A percentile compares a stretch with the other conserved stretches of the same genome.
These are phyloP conservation scores for Penicillium sp. DNA, from an alignment of 2,329 filamentous ascomycete species.

Conservation along the genomic window DNA sequence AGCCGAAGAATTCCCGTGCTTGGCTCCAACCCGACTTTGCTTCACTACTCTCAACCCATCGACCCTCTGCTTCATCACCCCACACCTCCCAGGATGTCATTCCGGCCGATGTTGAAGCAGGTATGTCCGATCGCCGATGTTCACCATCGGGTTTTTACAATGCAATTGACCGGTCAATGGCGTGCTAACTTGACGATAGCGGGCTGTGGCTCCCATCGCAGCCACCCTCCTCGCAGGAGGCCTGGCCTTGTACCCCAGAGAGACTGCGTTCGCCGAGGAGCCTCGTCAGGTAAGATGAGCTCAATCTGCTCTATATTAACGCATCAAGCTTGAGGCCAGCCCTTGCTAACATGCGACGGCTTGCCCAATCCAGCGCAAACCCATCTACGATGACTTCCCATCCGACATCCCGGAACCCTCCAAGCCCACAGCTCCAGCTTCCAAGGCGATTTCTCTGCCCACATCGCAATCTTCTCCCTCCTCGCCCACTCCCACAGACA, in stretches of 20 bases:
- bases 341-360: conserved; percentile 18
- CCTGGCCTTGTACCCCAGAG: conserved; percentile 43
- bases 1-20: conserved; percentile 33
- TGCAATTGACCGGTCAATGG: conserved; percentile 20
- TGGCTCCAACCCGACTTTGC: conserved; percentile 32
- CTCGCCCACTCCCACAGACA: conserved; percentile 80
- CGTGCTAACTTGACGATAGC: conserved; percentile 35
- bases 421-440: conserved; percentile 21
- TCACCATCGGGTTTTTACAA: not conserved
- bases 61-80: conserved; percentile 20
- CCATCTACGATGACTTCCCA: conserved; percentile 48
- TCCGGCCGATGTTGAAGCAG: conserved; percentile 46
- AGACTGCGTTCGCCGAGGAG: conserved; percentile 47
- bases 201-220: conserved; percentile 44
- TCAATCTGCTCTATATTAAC: not conserved
- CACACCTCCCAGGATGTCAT: conserved; percentile 38
- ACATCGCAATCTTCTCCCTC: conserved; percentile 28
- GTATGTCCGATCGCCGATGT: conserved; percentile 28
- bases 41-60: conserved; percentile 27
- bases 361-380: conserved; percentile 39
- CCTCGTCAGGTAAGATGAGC: conserved; percentile 33
- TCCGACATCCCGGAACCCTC: conserved; percentile 33
- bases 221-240: conserved; percentile 44
- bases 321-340: not conserved
- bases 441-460: conserved; percentile 21